Conservation (phyloP, 2,329 filamentous ascomycete genomes). For the Penicillium janthinellum region DNA sequence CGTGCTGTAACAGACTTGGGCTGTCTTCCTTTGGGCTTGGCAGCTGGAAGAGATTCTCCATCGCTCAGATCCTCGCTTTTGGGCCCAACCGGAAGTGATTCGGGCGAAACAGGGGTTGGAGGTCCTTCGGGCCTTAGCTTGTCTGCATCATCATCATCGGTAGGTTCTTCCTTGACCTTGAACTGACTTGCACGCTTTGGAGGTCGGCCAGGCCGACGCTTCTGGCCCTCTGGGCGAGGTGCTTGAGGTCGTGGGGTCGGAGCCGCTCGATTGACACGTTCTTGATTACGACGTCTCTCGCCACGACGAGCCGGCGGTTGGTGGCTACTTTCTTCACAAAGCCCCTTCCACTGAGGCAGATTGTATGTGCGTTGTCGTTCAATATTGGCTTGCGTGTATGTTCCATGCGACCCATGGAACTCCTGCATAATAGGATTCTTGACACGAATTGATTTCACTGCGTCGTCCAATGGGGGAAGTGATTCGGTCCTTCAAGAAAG, state of each 20-base stretch:
- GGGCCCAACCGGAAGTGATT: constrained; percentile 53
- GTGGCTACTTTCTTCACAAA: constrained; percentile 93
- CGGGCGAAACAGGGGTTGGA: constrained; percentile 58
- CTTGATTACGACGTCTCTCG: constrained; percentile 53
- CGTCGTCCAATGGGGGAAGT: constrained; percentile 76
- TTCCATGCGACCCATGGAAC: constrained; percentile 92
- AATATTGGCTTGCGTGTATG: constrained; percentile 95
- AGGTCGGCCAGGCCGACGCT: constrained; percentile 49
- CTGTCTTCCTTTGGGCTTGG: constrained; percentile 57
- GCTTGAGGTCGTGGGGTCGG: constrained; percentile 37
- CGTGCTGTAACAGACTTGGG: constrained; percentile 79
- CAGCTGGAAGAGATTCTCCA: constrained; percentile 44
- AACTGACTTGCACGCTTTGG: constrained; percentile 42
- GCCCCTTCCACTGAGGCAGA: constrained; percentile 88
- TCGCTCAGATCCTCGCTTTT: constrained; percentile 59
- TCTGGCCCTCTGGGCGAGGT: constrained; percentile 45
- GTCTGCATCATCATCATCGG: constrained; percentile 41
- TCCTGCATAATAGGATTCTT: constrained; percentile 98
- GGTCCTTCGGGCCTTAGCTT: constrained; percentile 49
- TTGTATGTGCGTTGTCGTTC: constrained; percentile 96
- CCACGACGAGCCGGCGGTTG: constrained; percentile 91
- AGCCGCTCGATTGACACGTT: constrained; percentile 46
- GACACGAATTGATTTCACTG: constrained; percentile 87
- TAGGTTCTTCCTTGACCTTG: constrained; percentile 43
- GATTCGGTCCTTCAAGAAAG: constrained; percentile 59